phyloP scores from a whole-genome alignment of 371 early-diverging fungal species.

The Mortierella sp. region DNA sequence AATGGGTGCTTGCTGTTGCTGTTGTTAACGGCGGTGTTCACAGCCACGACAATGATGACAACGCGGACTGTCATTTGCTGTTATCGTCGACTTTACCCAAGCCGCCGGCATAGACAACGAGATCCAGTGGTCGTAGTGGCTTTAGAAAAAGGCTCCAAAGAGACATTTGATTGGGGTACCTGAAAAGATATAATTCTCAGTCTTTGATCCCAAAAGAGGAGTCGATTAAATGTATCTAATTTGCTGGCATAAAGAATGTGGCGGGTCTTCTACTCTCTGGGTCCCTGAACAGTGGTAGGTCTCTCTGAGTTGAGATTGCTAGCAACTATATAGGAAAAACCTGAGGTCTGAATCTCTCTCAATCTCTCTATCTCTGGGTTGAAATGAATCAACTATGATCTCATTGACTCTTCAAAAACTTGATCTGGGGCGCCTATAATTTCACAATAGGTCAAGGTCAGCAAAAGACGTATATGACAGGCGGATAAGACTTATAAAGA shows the following conservation, averaged over 20 bases:
- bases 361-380: not conserved
- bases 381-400: not conserved
- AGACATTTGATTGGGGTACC: slow-evolving; percentile 40
- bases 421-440: not conserved
- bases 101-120: not conserved
- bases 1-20: too few relatives aligned
- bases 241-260: not conserved
- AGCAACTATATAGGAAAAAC: too few relatives aligned
- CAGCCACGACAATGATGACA: too few relatives aligned
- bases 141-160: not conserved
- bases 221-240: not conserved
- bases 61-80: too few relatives aligned
- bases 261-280: too few relatives aligned
- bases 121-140: not conserved
- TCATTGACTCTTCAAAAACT: not conserved
- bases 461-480: too few relatives aligned
- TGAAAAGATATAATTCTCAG: slow-evolving; percentile 12
- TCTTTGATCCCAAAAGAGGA: slow-evolving; percentile 24
- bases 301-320: too few relatives aligned
- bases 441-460: too few relatives aligned
- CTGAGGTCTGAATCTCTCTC: not conserved
- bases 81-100: not conserved
- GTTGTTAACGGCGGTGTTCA: too few relatives aligned
- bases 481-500: too few relatives aligned
- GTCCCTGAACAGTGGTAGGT: too few relatives aligned